phyloP scores from a whole-genome alignment of 2,329 filamentous ascomycete species.

The Fusarium tuaranense region DNA sequence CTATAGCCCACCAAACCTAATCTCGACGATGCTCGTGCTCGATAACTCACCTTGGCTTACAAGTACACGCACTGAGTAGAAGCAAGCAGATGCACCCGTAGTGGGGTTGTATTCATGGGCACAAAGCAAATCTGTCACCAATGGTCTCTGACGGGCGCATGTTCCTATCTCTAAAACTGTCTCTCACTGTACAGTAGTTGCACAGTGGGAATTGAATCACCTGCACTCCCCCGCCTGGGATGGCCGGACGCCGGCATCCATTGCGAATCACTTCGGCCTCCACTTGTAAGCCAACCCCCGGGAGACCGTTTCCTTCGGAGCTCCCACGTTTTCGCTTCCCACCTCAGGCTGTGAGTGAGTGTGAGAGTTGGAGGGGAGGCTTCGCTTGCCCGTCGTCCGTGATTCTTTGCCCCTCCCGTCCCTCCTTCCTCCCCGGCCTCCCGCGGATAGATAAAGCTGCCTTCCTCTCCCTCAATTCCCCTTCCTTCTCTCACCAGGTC shows the following conservation, averaged over 20 bases:
- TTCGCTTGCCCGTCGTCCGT: background rate
- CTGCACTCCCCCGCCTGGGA: conserved; percentile 9
- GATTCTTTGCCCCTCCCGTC: conserved; percentile 17
- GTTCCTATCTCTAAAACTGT: background rate
- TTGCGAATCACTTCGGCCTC: conserved; percentile 25
- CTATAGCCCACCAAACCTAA: conserved; percentile 44
- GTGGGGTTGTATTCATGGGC: background rate
- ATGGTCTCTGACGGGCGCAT: background rate
- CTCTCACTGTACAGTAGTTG: background rate
- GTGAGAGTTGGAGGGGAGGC: conserved; percentile 4
- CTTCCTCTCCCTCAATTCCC: conserved; percentile 21
- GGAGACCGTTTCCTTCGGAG: conserved; percentile 5
- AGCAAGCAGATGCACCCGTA: background rate
- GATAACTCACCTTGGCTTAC: conserved; percentile 3
- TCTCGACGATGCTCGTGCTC: conserved; percentile 42
- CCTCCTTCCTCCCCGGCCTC: conserved; percentile 17
- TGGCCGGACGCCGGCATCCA: conserved; percentile 15
- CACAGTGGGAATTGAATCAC: conserved; percentile 28
- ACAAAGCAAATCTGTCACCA: background rate
- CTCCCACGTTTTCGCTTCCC: background rate
- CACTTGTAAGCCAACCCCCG: conserved; percentile 4
- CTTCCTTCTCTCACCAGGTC: conserved; percentile 31
- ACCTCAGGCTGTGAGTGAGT: conserved; percentile 15
- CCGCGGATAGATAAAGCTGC: conserved; percentile 37
- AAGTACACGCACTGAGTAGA: background rate